These are phyloP conservation scores for Narthecium ossifragum DNA, from an alignment of 106 monocot species.

Conservation along the genomic window DNA sequence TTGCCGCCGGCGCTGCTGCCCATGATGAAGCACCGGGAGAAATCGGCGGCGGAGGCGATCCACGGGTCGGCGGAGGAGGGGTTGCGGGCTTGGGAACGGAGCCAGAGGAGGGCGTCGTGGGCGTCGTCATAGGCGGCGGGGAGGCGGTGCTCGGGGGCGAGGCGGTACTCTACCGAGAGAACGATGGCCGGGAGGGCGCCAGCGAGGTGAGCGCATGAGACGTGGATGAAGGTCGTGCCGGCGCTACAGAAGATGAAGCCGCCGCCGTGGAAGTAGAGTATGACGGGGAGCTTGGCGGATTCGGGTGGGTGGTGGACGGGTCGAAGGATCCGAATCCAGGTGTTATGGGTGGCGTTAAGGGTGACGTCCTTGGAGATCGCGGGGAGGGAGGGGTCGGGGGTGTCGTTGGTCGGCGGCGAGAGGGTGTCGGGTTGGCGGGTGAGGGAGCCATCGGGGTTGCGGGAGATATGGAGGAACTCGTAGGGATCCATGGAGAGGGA, in stretches of 20 bases:
- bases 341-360: slow-evolving; percentile 5
- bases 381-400: not conserved
- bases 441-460: slow-evolving; percentile 38
- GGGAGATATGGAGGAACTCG: slow-evolving; percentile 30
- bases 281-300: slow-evolving; percentile 1
- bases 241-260: slow-evolving; percentile 21
- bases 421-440: slow-evolving; percentile 1
- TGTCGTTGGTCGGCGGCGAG: not conserved
- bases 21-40: slow-evolving; percentile 13
- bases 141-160: slow-evolving; percentile 10
- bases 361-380: slow-evolving; percentile 8
- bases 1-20: slow-evolving; percentile 14
- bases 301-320: not conserved
- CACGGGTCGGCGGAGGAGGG: not conserved
- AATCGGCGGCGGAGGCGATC: not conserved
- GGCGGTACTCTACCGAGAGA: slow-evolving; percentile 15
- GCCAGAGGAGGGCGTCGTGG: slow-evolving; percentile 7
- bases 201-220: not conserved
- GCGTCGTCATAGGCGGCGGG: slow-evolving; percentile 12
- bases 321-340: slow-evolving; percentile 11
- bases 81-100: not conserved
- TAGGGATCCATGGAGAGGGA: slow-evolving; percentile 7
- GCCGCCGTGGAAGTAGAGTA: slow-evolving; percentile 23
- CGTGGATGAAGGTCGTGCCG: not conserved
- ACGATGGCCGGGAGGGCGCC: not conserved